Evolutionary conservation across 345 rosid species (phyloP), one percentile per base, ranked within the genome.

Genomic region (Lepidium didymum): DNA sequence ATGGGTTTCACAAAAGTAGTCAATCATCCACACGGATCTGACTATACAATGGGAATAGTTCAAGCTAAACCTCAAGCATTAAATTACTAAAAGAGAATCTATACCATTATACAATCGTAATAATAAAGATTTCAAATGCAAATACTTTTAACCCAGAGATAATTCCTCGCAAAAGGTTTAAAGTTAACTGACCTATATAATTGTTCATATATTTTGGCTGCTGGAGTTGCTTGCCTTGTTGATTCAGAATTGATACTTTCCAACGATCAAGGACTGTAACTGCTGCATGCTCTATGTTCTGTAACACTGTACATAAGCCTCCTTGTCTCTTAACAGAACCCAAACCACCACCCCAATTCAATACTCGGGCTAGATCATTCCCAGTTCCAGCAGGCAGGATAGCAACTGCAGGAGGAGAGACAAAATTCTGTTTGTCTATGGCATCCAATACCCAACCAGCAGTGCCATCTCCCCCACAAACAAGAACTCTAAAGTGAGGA

Each of bases 321-420:
- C 97, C 97, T 56, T 86, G 92, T 77, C 85, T 86, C 82, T 89
- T 94, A 62, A 87, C 85, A 40, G 89, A 81, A 37, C 90, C 85
- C 81, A 91, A 79, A 56, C 97, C 97, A 62, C 90, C 86, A 58
- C 94, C 96, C 96, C 96, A 91, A 31, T 83, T 82, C 56, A 91
- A 80, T 53, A 89, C 92, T 73, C 94, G 87, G 64, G 97, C 88
- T 54, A 91, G 82, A 83, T 91, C 97, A 84, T 91, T 91, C 75
- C 97, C 97, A n/a, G 94, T 91, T 74, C 97, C 97, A 59, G 96
- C 92, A 47, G 97, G 94, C 29, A 91, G 89, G 74, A 89, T 86
- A 62, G 97, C 96, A 54, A 91, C 90, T 12, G 97, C 94, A 65
- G 97, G 96, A 75, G 97, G 96, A 70, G 97, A 91, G 57, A 84